phyloP scores from a whole-genome alignment of 2,329 filamentous ascomycete genomes.

The Pseudogymnoascus verrucosus region DNA sequence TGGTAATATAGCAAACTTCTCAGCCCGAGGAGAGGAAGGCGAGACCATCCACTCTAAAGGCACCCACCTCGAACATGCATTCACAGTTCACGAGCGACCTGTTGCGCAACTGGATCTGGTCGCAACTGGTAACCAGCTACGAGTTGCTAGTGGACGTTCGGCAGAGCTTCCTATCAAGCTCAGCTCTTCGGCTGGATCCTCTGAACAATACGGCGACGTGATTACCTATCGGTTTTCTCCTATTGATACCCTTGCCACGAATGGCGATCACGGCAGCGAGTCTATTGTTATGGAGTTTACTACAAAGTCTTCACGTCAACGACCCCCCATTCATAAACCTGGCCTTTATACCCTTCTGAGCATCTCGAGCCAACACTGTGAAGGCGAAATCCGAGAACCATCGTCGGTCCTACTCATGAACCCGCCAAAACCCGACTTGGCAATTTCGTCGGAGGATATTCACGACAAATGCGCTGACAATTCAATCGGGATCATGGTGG shows the following conservation, averaged over 20 bases:
- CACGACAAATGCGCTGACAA: constrained; percentile 93
- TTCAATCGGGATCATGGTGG: constrained; percentile 81
- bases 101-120: constrained; percentile 64
- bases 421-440: constrained; percentile 75
- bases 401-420: constrained; percentile 90
- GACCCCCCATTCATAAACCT: constrained; percentile 62
- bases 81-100: constrained; percentile 82
- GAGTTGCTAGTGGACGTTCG: constrained; percentile 67
- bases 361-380: constrained; percentile 71
- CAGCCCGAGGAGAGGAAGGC: constrained; percentile 56
- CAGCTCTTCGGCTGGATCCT: constrained; percentile 48
- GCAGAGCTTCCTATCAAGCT: constrained; percentile 65
- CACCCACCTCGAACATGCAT: constrained; percentile 63
- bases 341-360: constrained; percentile 82
- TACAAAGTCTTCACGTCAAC: constrained; percentile 54
- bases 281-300: constrained; percentile 49
- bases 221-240: constrained; percentile 78
- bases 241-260: constrained; percentile 58
- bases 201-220: constrained; percentile 58
- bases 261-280: constrained; percentile 59
- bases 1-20: constrained; percentile 77
- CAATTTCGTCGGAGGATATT: constrained; percentile 69
- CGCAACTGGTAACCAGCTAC: constrained; percentile 70
- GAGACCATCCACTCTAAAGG: constrained; percentile 51
- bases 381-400: constrained; percentile 84